These are phyloP conservation scores for Suillus subluteus DNA, from an alignment of 768 basidiomycete genomes.

Conservation along the genomic window DNA sequence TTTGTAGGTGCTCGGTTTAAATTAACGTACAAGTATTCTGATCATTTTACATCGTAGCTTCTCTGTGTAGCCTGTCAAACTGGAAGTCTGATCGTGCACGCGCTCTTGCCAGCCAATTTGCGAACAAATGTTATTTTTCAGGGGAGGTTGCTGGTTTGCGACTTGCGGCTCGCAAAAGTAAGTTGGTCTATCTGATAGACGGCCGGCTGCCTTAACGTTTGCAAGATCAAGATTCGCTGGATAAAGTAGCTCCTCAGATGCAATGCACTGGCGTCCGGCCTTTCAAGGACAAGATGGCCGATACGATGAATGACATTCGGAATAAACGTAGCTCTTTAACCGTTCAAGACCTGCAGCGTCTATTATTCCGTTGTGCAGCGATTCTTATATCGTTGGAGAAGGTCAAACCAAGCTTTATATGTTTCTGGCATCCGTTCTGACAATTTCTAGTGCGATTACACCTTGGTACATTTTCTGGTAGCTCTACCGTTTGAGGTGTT, in stretches of 20 bases:
- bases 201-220: slow-evolving; percentile 4
- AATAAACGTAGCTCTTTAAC: slow-evolving; percentile 74
- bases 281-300: slow-evolving; percentile 68
- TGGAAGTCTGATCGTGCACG: slow-evolving; percentile 85
- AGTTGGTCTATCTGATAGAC: slow-evolving; percentile 20
- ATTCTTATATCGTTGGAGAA: slow-evolving; percentile 70
- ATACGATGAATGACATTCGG: slow-evolving; percentile 68
- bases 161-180: slow-evolving; percentile 68
- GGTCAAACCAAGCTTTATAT: slow-evolving; percentile 39
- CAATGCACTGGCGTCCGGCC: slow-evolving; percentile 64
- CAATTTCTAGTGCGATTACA: slow-evolving; percentile 71
- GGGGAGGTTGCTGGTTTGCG: slow-evolving; percentile 86
- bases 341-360: slow-evolving; percentile 79
- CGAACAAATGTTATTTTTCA: slow-evolving; percentile 87
- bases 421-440: slow-evolving; percentile 1
- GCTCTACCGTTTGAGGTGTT: slow-evolving; percentile 87
- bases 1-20: slow-evolving; percentile 52
- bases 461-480: slow-evolving; percentile 84
- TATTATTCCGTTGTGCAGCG: slow-evolving; percentile 87
- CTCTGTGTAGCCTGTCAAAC: slow-evolving; percentile 53
- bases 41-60: slow-evolving; percentile 42
- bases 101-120: slow-evolving; percentile 80
- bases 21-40: slow-evolving; percentile 7
- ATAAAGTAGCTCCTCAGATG: slow-evolving; percentile 63
- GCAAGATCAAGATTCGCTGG: slow-evolving; percentile 59